phyloP scores from a whole-genome alignment of 176 grass and related monocot species.

The maize (Zea mays) region Zm-B73-REFERENCE-NAM-5.0 NC_050098.1:111305001-111305500 shows the following conservation, averaged over 20 bases:
- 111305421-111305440: conserved; percentile 84
- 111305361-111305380: conserved; percentile 16
- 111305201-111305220: conserved; percentile 38
- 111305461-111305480: conserved; percentile 29
- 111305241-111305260: conserved; percentile 70
- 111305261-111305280: conserved; percentile 84
- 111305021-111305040: conserved; percentile 9
- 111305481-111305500: conserved; percentile 8
- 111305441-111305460: conserved; percentile 81
- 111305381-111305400: conserved; percentile 53
- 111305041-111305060: conserved; percentile 9
- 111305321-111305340: conserved; percentile 29
- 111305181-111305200: conserved; percentile 5
- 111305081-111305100: not conserved
- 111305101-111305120: not conserved
- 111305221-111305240: conserved; percentile 73
- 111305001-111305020: not conserved
- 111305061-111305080: not conserved
- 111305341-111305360: conserved; percentile 1
- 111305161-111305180: not conserved
- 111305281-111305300: conserved; percentile 87
- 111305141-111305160: not conserved
- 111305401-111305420: conserved; percentile 69
- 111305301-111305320: conserved; percentile 87
- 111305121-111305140: conserved; percentile 10